phyloP scores from a whole-genome alignment of 208 protist genomes.

The Zelonia costaricensis region DNA sequence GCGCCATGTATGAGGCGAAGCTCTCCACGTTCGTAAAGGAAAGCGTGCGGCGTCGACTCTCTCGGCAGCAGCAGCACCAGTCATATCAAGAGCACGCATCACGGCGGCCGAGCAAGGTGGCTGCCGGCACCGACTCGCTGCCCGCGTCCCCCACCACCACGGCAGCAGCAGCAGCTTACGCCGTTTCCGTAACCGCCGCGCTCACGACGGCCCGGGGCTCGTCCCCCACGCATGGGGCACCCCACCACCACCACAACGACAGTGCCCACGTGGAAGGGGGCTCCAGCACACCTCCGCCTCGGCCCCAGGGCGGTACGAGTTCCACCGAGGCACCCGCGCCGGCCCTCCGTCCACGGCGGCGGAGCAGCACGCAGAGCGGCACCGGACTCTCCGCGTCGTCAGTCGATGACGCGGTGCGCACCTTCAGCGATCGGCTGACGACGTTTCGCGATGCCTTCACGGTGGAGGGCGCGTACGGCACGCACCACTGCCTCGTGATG shows the following conservation, averaged over 20 bases:
- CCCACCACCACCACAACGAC: too few species aligned
- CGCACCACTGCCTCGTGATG: slow-evolving; percentile 94
- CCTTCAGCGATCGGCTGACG: slow-evolving; percentile 18
- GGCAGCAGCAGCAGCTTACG: neutral
- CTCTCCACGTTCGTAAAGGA: slow-evolving; percentile 61
- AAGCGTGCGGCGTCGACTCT: slow-evolving; percentile 33
- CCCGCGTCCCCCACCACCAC: slow-evolving; percentile 1
- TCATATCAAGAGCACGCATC: too few species aligned
- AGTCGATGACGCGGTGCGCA: neutral
- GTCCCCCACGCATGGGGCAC: too few species aligned
- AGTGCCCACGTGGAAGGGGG: too few species aligned
- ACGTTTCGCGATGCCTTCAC: slow-evolving; percentile 52
- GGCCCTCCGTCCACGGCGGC: neutral
- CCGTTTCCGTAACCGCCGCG: too few species aligned
- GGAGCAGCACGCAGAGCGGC: slow-evolving; percentile 2
- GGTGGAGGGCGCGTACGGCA: slow-evolving; percentile 53
- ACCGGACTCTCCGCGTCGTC: neutral
- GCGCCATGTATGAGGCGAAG: slow-evolving; percentile 44
- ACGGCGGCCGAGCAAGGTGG: too few species aligned
- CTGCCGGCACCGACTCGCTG: neutral
- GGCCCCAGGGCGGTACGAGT: too few species aligned
- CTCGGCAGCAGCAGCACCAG: slow-evolving; percentile 21
- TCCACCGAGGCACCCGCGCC: neutral
- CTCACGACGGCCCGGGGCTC: too few species aligned
- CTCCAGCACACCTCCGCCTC: too few species aligned